These are phyloP conservation scores for Pleurotus salmoneostramineus DNA, from an alignment of 768 basidiomycete genomes.

Conservation along the genomic window DNA sequence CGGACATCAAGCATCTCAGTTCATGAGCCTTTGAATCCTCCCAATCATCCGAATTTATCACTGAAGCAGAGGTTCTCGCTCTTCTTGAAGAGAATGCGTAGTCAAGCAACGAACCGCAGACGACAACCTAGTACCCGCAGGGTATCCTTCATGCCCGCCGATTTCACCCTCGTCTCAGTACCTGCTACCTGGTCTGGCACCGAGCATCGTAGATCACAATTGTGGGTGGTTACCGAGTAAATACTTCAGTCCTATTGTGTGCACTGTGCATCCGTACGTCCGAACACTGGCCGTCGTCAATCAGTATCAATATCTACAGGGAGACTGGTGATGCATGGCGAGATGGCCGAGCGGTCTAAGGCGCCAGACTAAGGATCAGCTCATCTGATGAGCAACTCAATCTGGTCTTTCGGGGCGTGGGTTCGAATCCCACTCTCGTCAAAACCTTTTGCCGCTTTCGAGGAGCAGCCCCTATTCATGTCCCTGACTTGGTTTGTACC, in stretches of 20 bases:
- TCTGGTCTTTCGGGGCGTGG: slow-evolving; percentile 42
- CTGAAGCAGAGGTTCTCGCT: no score
- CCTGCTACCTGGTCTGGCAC: slow-evolving; percentile 1
- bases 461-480: no score
- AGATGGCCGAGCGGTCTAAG: slow-evolving; percentile 79
- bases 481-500: no score
- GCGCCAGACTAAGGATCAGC: slow-evolving; percentile 62
- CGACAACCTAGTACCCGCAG: slow-evolving; percentile 18
- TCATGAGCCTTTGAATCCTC: not conserved
- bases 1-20: not conserved
- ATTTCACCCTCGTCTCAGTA: slow-evolving; percentile 23
- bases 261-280: no score
- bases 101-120: no score
- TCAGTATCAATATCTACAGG: not conserved
- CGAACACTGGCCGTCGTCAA: not conserved
- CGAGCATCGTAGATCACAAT: not conserved
- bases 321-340: slow-evolving; percentile 21
- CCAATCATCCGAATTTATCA: no score
- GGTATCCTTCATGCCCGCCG: slow-evolving; percentile 30
- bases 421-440: slow-evolving; percentile 56
- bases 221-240: not conserved
- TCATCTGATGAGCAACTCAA: slow-evolving; percentile 9
- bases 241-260: no score
- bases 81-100: no score
- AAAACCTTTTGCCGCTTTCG: not conserved